Conservation (phyloP, 805 yeast species). For the Wickerhamiella australiensis region DNA sequence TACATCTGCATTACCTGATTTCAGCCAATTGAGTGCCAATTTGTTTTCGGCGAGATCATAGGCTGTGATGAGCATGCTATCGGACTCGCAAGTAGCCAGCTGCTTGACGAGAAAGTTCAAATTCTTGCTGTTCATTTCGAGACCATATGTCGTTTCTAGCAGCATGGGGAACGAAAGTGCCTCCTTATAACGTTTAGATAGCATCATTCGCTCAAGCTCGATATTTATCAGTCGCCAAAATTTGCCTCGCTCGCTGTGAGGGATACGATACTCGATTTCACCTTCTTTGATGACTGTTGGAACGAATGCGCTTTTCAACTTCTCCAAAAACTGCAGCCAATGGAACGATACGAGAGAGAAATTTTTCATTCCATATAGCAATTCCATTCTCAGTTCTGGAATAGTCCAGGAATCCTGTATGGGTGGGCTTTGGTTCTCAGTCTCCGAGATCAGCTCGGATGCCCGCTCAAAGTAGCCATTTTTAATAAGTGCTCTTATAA, state of each 20-base stretch:
- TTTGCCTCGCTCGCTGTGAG: constrained; percentile 11
- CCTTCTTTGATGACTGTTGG: neutral
- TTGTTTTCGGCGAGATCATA: constrained; percentile 1
- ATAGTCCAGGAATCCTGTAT: constrained; percentile 9
- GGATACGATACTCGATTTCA: neutral
- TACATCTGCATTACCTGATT: neutral
- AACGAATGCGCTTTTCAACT: constrained; percentile 9
- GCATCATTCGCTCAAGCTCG: constrained; percentile 12
- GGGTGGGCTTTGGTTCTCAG: neutral
- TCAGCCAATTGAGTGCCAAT: constrained; percentile 8
- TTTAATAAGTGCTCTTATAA: constrained; percentile 19
- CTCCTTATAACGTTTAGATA: neutral
- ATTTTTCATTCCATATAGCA: constrained; percentile 10
- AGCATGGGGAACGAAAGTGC: constrained; percentile 13
- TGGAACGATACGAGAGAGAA: constrained; percentile 2
- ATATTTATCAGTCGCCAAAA: constrained; percentile 12
- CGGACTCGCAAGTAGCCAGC: constrained; percentile 2
- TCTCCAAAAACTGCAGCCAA: constrained; percentile 16
- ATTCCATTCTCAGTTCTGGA: constrained; percentile 18
- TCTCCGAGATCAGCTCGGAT: constrained; percentile 17
- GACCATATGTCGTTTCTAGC: neutral
- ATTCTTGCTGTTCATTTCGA: constrained; percentile 4
- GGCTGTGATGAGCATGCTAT: neutral
- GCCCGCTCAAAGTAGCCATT: constrained; percentile 16
- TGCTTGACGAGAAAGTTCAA: constrained; percentile 10